These are phyloP conservation scores for Cyberlindnera nakhonratchasimensis DNA, from an alignment of 805 yeast species.

Conservation along the genomic window DNA sequence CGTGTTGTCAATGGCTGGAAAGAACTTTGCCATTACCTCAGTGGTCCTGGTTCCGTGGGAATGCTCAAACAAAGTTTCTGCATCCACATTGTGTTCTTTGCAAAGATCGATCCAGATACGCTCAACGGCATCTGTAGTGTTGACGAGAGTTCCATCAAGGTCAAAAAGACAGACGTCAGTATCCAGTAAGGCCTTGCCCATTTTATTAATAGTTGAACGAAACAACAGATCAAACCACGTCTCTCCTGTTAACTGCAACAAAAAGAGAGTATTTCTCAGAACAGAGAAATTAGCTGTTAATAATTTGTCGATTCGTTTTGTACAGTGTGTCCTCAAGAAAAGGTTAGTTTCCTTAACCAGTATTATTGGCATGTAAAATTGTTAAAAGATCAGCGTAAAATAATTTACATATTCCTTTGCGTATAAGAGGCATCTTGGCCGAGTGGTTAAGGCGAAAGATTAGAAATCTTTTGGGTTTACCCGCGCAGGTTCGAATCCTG, in stretches of 20 bases:
- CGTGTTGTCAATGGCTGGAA: slow-evolving; percentile 68
- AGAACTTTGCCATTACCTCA: slow-evolving; percentile 70
- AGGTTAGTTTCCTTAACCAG: no score
- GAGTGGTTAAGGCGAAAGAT: slow-evolving; percentile 68
- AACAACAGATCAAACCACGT: no score
- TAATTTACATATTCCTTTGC: no score
- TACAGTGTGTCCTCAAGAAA: neutral
- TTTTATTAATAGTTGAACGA: slow-evolving; percentile 2
- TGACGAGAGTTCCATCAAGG: slow-evolving; percentile 83
- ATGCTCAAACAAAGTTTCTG: slow-evolving; percentile 35
- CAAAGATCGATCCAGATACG: slow-evolving; percentile 79
- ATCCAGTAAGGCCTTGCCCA: slow-evolving; percentile 19
- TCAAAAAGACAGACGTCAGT: slow-evolving; percentile 53
- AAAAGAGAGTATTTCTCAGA: no score
- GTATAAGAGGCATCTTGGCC: slow-evolving; percentile 50
- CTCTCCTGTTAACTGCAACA: no score
- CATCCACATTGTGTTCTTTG: slow-evolving; percentile 63
- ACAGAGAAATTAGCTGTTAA: no score
- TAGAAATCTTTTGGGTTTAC: slow-evolving; percentile 57
- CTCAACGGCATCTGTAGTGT: slow-evolving; percentile 79
- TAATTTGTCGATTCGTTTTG: no score
- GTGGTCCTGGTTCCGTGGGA: slow-evolving; percentile 79
- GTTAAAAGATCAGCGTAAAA: no score
- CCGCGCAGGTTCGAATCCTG: slow-evolving; percentile 72
- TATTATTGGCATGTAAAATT: neutral